These are phyloP conservation scores for Clarireedia paspali DNA, from an alignment of 2,329 filamentous ascomycete species.

Conservation along the genomic window DNA sequence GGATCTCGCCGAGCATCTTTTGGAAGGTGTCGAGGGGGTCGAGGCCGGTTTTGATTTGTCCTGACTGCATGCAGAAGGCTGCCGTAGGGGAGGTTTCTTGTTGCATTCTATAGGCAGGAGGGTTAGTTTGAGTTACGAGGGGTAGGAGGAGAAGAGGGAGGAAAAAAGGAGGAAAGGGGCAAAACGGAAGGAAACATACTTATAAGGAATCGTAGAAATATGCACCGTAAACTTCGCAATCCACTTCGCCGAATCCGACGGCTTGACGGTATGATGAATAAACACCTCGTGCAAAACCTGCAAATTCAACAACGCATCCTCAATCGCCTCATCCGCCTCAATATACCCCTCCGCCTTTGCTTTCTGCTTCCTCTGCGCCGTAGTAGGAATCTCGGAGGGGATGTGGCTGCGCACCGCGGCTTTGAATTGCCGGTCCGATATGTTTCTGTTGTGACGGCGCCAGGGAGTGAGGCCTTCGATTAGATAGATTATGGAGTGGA, in stretches of 20 bases:
- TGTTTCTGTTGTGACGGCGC: constrained; percentile 61
- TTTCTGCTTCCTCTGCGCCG: constrained; percentile 28
- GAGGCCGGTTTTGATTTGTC: constrained; percentile 66
- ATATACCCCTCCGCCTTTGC: constrained; percentile 43
- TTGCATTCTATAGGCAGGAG: constrained; percentile 25
- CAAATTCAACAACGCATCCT: constrained; percentile 62
- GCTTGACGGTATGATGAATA: constrained; percentile 58
- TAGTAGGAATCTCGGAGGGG: constrained; percentile 29
- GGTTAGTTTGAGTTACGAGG: not conserved
- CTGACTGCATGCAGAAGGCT: constrained; percentile 71
- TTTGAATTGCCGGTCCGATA: constrained; percentile 60
- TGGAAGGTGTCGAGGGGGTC: constrained; percentile 59
- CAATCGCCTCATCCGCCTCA: constrained; percentile 55
- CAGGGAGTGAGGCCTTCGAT: constrained; percentile 61
- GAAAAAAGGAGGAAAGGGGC: constrained; percentile 20
- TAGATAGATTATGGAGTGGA: constrained; percentile 56
- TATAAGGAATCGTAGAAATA: constrained; percentile 69
- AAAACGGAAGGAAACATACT: constrained; percentile 30
- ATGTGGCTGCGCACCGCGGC: constrained; percentile 50
- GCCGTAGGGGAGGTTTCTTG: constrained; percentile 42
- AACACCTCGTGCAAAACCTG: constrained; percentile 60
- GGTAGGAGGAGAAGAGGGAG: too few species aligned
- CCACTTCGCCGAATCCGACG: constrained; percentile 64
- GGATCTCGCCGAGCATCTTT: constrained; percentile 70
- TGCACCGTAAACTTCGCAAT: constrained; percentile 69